phyloP scores from a whole-genome alignment of 257 asterid genomes.

The Lantana camara region DNA sequence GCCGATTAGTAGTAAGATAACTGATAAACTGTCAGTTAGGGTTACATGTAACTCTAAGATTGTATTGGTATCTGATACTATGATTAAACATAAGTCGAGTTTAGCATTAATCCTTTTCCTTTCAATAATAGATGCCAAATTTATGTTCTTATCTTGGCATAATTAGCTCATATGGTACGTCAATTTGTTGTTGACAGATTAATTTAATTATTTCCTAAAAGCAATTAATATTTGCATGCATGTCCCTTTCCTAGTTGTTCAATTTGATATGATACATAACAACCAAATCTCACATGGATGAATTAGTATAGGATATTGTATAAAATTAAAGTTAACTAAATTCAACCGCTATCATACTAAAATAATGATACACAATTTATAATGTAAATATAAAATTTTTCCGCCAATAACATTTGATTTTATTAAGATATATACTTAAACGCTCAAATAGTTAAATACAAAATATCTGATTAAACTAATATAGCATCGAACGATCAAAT shows the following conservation, averaged over 20 bases:
- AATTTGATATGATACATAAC: constrained; percentile 13
- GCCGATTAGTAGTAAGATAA: too few species aligned
- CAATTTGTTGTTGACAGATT: constrained; percentile 12
- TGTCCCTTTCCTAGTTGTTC: constrained; percentile 18
- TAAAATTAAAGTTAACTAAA: not conserved
- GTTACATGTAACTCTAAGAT: too few species aligned
- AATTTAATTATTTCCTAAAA: too few species aligned
- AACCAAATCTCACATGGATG: not conserved
- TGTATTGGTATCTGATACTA: constrained; percentile 16
- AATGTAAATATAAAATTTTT: too few species aligned
- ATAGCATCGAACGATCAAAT: too few species aligned
- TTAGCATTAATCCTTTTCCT: constrained; percentile 16
- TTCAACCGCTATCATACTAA: not conserved
- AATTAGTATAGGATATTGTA: not conserved
- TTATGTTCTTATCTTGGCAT: constrained; percentile 2
- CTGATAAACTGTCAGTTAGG: too few species aligned
- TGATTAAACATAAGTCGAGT: constrained; percentile 5
- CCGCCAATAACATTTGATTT: too few species aligned
- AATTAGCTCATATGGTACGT: not conserved
- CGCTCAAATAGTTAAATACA: too few species aligned
- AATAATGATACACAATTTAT: not conserved
- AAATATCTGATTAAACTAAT: too few species aligned
- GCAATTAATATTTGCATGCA: not conserved
- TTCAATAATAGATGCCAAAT: not conserved
- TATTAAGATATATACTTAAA: too few species aligned